Evolutionary conservation across 805 yeast species (phyloP).

Genomic region (Tetrapisispora taiwanensis): DNA sequence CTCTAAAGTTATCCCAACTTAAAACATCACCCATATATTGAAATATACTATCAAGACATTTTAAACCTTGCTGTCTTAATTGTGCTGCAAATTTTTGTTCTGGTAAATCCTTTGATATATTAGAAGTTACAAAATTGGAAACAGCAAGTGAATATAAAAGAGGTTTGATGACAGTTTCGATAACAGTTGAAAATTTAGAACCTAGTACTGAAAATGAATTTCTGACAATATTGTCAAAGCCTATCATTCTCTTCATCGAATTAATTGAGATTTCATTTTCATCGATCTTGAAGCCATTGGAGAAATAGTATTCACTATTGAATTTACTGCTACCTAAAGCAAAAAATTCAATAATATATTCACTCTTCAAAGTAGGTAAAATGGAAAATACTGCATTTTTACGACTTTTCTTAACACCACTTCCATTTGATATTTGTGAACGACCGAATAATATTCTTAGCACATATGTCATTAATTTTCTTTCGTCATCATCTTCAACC

Average conservation of each 20-base stretch:
- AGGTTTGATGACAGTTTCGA: constrained; percentile 46
- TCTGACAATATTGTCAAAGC: constrained; percentile 43
- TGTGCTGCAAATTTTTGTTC: constrained; percentile 41
- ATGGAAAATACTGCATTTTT: constrained; percentile 60
- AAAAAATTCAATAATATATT: constrained; percentile 50
- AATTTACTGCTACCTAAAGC: constrained; percentile 50
- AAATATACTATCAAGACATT: constrained; percentile 50
- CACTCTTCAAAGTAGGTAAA: constrained; percentile 45
- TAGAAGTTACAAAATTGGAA: constrained; percentile 29
- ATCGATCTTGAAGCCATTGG: constrained; percentile 15
- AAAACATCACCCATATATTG: constrained; percentile 38
- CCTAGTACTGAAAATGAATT: constrained; percentile 40
- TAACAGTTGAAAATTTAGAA: constrained; percentile 38
- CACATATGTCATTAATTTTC: constrained; percentile 56
- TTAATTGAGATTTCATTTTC: constrained; percentile 22
- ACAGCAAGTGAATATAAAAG: constrained; percentile 44
- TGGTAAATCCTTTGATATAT: constrained; percentile 11
- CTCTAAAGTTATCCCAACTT: constrained; percentile 48
- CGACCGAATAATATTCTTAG: constrained; percentile 78
- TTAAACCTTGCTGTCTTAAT: constrained; percentile 59
- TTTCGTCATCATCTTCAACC: constrained; percentile 53
- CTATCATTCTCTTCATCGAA: constrained; percentile 43
- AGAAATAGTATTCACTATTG: constrained; percentile 31
- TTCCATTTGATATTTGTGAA: constrained; percentile 57
- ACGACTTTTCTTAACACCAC: constrained; percentile 63